Evolutionary conservation across 345 rosid species (phyloP), one percentile per base, ranked within the genome.

Genomic region (Cardamine resedifolia): DNA sequence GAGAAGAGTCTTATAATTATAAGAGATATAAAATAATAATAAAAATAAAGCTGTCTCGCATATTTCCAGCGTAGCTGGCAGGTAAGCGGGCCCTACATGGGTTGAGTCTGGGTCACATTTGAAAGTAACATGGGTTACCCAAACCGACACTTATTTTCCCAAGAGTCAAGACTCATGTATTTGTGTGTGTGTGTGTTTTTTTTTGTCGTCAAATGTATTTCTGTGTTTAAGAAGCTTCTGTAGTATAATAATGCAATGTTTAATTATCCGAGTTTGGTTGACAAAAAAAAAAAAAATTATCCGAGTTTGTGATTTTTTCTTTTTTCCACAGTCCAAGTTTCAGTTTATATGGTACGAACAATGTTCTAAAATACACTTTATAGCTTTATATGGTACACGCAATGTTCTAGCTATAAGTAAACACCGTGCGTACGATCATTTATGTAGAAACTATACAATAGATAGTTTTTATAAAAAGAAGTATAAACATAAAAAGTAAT

Each of bases 21-120:
- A 71, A n/a, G 18, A 58, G 33, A 31, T 31, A 36, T 10, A 27
- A 20, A 65, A 14, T 19, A 20, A 49, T 7, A 6, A 6, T 31
- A 48, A 12, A 26, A 21, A 38, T 2, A 62, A 55, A 72, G 78
- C 49, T 79, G 77, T 50, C 49, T 71, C 27, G 63, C 71, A 31
- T 3, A 39, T n/a, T 79, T 81, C 83, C 86, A 83, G 84, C 73
- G 68, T 39, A 75, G 76, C 10, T 44, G 58, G 64, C 74, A 24
- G 81, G 74, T 71, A 19, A 70, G 16, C 39, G 43, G 84, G 74
- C 59, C 78, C 87, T 66, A 78, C 69, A 19, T 48, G 24, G 44
- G 36, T 50, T 66, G 43, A 11, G 10, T 27, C 41, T 65, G 65
- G 78, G 68, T 23, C 78, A 73, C 26, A 34, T 23, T 59, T 33